phyloP scores from a whole-genome alignment of 2,329 filamentous ascomycete genomes.

The Aspergillus thermomutatus region DNA sequence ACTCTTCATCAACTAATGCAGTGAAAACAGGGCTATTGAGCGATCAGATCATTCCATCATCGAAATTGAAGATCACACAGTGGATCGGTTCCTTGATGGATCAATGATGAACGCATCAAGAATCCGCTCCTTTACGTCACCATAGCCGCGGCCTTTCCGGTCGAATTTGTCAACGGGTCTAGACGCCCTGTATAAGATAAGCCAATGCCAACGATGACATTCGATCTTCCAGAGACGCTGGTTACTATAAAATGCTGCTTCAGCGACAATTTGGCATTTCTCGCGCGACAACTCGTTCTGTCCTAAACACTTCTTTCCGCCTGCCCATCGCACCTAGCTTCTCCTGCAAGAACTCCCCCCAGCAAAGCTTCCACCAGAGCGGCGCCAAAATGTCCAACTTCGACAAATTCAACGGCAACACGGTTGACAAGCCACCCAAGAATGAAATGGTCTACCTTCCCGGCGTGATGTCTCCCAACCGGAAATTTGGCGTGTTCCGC shows the following conservation, averaged over 20 bases:
- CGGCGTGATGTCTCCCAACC: constrained; percentile 52
- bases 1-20: neutral
- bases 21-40: neutral
- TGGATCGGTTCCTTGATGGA: neutral
- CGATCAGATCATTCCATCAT: too few species aligned
- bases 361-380: neutral
- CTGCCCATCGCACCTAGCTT: neutral
- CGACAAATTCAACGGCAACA: constrained; percentile 7
- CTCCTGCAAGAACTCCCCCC: neutral
- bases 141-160: neutral
- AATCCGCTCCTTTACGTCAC: neutral
- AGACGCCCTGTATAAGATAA: neutral
- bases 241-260: neutral
- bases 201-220: neutral
- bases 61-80: neutral
- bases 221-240: neutral
- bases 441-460: constrained; percentile 62
- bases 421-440: constrained; percentile 37
- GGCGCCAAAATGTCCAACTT: neutral
- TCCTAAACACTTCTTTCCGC: neutral
- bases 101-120: neutral
- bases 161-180: neutral
- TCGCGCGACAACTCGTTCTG: neutral
- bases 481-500: constrained; percentile 59
- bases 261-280: neutral